Base-by-base conservation (phyloP, 345 rosid species). In the Lagerstroemia speciosa region DNA sequence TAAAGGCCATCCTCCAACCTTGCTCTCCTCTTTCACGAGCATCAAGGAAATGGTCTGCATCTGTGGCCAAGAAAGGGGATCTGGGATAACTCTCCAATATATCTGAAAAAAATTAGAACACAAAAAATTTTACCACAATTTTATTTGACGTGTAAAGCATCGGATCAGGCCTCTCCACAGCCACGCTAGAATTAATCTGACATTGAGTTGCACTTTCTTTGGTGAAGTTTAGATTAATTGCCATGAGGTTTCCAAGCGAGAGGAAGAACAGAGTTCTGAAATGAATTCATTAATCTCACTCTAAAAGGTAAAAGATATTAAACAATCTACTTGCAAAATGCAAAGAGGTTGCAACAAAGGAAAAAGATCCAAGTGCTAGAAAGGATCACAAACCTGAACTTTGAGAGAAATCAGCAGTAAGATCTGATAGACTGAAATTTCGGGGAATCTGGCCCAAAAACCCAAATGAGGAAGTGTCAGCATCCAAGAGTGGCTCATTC, bases 351-450 rank as follows among this genome's bases (percentile, higher is more conserved):
- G 29, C 20, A 16, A 8, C 29, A 26, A 3, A 58, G 20, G 11
- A 30, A 29, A 58, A 52, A 52, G 10, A 29, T 58, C 30, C 3
- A 58, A 58, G 62, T 12, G 19, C 34, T 27, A 58, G 32, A 29
- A 10, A 26, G 62, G 8, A 69, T 60, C 67, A 71, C 62, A 68
- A 66, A 94, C 99, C 99, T 84, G 98, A 85, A 83, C 92, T 90
- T 73, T 91, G 97, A 27, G 90, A 76, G 77, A 85, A 95, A 71
- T 89, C 93, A 26, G 96, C 96, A 2, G 98, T 81, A 75, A 95
- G 74, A 85, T 95, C 99, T 53, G 98, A 88, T 22, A 95, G 90
- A 80, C 98, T 95, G 83, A 95, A 90, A 80, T 70, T 86, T 69
- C 89, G 81, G 77, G 98, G 90, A 66, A 95, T 87, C 70, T 83